phyloP scores from a whole-genome alignment of 352 stramenopile species.

The Phytopythium chamaehyphon region DNA sequence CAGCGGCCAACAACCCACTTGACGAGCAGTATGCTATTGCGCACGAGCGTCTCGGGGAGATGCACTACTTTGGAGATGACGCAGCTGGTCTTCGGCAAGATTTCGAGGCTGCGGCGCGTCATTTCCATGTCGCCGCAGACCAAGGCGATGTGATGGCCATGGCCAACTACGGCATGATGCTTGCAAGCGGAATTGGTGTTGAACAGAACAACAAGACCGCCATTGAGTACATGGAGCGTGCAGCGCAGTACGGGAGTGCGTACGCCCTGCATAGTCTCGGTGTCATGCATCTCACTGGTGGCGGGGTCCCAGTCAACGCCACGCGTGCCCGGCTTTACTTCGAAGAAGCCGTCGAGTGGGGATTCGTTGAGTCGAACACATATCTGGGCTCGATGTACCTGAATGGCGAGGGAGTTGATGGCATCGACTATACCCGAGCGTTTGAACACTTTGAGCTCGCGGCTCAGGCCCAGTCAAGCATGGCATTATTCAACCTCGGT shows the following conservation, averaged over 20 bases:
- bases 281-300: conserved; percentile 52
- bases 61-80: conserved; percentile 69
- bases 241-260: conserved; percentile 45
- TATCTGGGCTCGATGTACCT: conserved; percentile 68
- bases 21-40: conserved; percentile 57
- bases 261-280: conserved; percentile 70
- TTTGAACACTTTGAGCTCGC: conserved; percentile 64
- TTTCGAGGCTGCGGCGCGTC: conserved; percentile 36
- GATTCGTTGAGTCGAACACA: conserved; percentile 61
- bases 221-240: conserved; percentile 53
- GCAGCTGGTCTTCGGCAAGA: conserved; percentile 50
- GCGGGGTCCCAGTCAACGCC: conserved; percentile 53
- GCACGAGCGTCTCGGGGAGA: conserved; percentile 59
- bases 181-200: conserved; percentile 60
- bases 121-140: conserved; percentile 69
- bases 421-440: conserved; percentile 34
- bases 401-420: conserved; percentile 48
- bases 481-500: conserved; percentile 65
- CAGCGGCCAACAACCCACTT: conserved; percentile 50
- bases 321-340: conserved; percentile 58
- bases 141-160: conserved; percentile 56
- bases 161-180: conserved; percentile 72
- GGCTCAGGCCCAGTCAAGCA: conserved; percentile 38
- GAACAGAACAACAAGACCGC: conserved; percentile 52
- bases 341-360: conserved; percentile 46